Evolutionary conservation across 257 asterid genomes (phyloP).

Genomic region (Ilex asprella): DNA sequence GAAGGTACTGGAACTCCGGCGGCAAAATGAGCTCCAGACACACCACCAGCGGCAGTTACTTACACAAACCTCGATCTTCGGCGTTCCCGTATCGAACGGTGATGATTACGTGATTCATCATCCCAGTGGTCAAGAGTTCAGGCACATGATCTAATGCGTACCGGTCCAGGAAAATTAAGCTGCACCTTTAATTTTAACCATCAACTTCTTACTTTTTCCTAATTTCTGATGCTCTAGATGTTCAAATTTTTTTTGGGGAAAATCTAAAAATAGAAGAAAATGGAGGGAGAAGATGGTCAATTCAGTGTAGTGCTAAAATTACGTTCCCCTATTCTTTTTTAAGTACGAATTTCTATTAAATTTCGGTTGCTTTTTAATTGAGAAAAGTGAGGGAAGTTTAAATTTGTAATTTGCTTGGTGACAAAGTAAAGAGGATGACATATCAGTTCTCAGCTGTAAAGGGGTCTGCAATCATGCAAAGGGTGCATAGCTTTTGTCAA

Average conservation of each 20-base stretch:
- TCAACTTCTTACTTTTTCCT: neutral
- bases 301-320: slow-evolving; percentile 38
- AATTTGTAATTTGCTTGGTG: slow-evolving; percentile 24
- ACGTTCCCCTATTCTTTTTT: no score
- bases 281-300: slow-evolving; percentile 30
- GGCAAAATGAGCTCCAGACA: slow-evolving; percentile 70
- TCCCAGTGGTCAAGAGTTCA: slow-evolving; percentile 58
- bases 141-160: slow-evolving; percentile 60
- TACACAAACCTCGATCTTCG: slow-evolving; percentile 55
- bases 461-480: slow-evolving; percentile 40
- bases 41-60: slow-evolving; percentile 44
- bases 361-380: slow-evolving; percentile 7
- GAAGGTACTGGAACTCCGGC: slow-evolving; percentile 89
- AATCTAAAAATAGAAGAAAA: neutral
- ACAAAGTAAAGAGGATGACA: slow-evolving; percentile 44
- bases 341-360: neutral
- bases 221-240: slow-evolving; percentile 19
- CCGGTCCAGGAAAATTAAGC: slow-evolving; percentile 6
- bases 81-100: slow-evolving; percentile 36
- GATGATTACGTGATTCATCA: slow-evolving; percentile 81
- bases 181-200: slow-evolving; percentile 1
- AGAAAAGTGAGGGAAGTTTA: slow-evolving; percentile 16
- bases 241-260: slow-evolving; percentile 23
- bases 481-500: slow-evolving; percentile 43
- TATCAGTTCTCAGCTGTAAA: slow-evolving; percentile 27